A percentile compares a stretch with the other conserved stretches of the same genome.
phyloP scores from a whole-genome alignment of 2,329 filamentous ascomycete genomes.

The Lachnellula cervina region DNA sequence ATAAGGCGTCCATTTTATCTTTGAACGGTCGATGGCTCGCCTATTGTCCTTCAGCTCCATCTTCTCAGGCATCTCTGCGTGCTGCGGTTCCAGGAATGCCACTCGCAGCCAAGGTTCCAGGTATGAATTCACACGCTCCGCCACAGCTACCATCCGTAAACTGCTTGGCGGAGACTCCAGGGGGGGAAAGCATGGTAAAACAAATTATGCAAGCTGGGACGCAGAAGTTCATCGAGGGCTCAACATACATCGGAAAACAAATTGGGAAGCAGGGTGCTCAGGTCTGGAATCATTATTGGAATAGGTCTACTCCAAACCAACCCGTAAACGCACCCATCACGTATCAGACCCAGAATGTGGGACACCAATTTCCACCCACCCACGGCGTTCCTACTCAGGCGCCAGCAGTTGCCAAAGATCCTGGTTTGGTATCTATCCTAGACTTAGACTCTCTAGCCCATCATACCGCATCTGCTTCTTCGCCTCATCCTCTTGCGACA shows the following conservation, averaged over 20 bases:
- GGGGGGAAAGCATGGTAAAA: constrained; percentile 67
- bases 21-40: constrained; percentile 72
- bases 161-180: constrained; percentile 66
- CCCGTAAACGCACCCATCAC: constrained; percentile 39
- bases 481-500: constrained; percentile 59
- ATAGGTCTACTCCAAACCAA: constrained; percentile 44
- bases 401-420: constrained; percentile 51
- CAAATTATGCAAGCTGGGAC: constrained; percentile 75
- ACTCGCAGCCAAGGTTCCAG: constrained; percentile 49
- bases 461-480: constrained; percentile 42
- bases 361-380: constrained; percentile 65
- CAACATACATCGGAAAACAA: constrained; percentile 72
- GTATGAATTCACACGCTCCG: constrained; percentile 57
- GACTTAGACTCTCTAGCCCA: constrained; percentile 59
- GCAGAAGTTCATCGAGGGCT: constrained; percentile 70
- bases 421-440: constrained; percentile 69
- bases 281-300: constrained; percentile 79
- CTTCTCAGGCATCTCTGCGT: constrained; percentile 64
- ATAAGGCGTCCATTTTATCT: constrained; percentile 61
- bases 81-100: constrained; percentile 55
- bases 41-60: constrained; percentile 66
- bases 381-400: constrained; percentile 58
- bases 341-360: constrained; percentile 25
- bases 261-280: constrained; percentile 72
- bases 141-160: constrained; percentile 64